Base-by-base conservation (phyloP, 805 yeast genomes). In the Ogataea allantospora region DNA sequence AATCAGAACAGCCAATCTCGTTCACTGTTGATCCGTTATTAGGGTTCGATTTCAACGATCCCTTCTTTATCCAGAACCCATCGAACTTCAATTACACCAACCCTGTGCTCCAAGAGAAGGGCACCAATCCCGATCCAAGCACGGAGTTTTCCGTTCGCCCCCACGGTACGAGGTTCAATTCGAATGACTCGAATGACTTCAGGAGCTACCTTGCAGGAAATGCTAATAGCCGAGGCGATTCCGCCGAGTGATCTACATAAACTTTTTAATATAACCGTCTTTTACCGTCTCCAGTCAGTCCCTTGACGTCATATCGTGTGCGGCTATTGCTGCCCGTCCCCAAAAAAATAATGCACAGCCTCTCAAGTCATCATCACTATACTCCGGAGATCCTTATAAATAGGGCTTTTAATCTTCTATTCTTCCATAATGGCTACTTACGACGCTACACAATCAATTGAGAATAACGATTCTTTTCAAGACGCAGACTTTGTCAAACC, bases 31-130 rank as follows among this genome's bases (percentile, higher is more conserved):
- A 69, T 30, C 65, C 65, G 15, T 54, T 67, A 34, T 49, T 65
- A 17, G 73, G 77, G 7, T 64, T 70, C 46, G 58, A 58, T 39
- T 50, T 70, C 25, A 62, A 59, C 32, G 80, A 74, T 51, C 79
- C 79, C 6, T 74, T 74, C 44, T 72, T 74, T 67, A 60, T 73
- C 30, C 70, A 72, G 12, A 70, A 71, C 46, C 77, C 77, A 3
- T 71, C 63, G 30, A 71, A 69, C 44, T 55, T 70, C 37, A 71
- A 72, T 7, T 53, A 53, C 58, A 57, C 55, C 11, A 25, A 37
- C 12, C 28, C 36, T 6, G 16, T 27, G 29, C 36, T 22, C 8
- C 35, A 20, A 7, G 30, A 34, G 2, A 19, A 20, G n/a, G 12
- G 19, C n/a, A 7, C 17, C 2, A 33, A 34, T 9, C 25, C 30